Evolutionary conservation across 306 rosid genomes (phyloP), one percentile per base, ranked within the genome.

Genomic region (Prunus mume): DNA sequence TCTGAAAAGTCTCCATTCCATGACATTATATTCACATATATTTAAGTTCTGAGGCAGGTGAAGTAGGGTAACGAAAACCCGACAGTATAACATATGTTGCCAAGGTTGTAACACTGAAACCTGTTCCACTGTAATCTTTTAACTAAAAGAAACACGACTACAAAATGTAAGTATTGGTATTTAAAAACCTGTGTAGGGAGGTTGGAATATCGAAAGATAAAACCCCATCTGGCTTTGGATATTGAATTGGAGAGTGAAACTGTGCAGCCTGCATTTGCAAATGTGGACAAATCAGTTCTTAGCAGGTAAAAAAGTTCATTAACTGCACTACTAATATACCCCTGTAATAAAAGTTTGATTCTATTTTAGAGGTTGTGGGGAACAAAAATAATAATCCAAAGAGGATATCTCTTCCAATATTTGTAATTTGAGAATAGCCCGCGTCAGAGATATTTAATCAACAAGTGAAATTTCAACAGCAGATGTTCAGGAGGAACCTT

Each of bases 181-280:
- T 82, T 24, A 27, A 17, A 82, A 78, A 95, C 97, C 98, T 95
- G 97, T 92, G 97, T 71, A 95, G 77, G 57, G 98, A 95, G 81
- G 98, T 90, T 67, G 89, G 88, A 55, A 92, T 91, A 76, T 95
- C 97, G 68, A 95, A 95, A 65, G 98, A 90, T 56, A 90, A 72
- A 83, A 92, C 76, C 49, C 92, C 91, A 73, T 95, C 98, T 28
- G 93, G 92, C 85, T 95, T 92, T 74, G 97, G 91, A 85, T 95
- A 95, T 38, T 87, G 84, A 77, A 95, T 90, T 28, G 93, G 97
- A 84, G 88, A 78, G 78, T 87, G 93, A 69, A 78, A 75, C 67
- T 51, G 55, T 8, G 93, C 93, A 65, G 78, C 88, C 98, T 90
- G 90, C 90, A 71, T 22, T 34, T 32, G 75, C 73, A 3, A 13